A percentile compares a stretch with the other conserved stretches of the same genome.
These are phyloP conservation scores for Alopecurus myosuroides DNA, from an alignment of 176 grass and related monocot species.

Conservation along the genomic window DNA sequence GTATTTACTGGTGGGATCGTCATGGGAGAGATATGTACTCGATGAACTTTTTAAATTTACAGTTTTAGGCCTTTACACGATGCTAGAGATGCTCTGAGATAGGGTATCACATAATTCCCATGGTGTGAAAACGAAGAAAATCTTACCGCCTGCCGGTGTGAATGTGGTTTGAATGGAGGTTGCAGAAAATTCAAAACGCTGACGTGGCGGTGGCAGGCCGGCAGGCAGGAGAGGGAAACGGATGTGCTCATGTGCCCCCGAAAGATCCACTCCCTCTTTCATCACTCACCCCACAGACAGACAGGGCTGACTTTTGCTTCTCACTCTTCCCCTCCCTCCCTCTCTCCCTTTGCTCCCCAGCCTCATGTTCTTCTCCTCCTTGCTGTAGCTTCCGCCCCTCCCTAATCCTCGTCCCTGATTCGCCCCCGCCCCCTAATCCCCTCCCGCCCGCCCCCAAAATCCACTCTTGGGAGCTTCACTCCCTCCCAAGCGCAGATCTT, in stretches of 20 bases:
- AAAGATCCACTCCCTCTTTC: slow-evolving; percentile 24
- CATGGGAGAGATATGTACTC: no score
- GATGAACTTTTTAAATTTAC: no score
- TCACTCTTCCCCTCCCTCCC: not conserved
- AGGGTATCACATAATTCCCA: no score
- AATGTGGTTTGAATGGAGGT: no score
- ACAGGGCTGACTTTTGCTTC: slow-evolving; percentile 67
- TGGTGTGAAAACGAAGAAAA: not conserved
- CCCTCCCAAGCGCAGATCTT: not conserved
- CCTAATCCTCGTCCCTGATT: slow-evolving; percentile 34
- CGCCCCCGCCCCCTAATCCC: not conserved
- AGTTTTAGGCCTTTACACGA: no score
- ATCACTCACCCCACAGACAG: not conserved
- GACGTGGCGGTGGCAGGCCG: slow-evolving; percentile 3
- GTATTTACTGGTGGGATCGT: no score
- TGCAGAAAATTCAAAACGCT: not conserved
- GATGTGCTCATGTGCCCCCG: slow-evolving; percentile 22
- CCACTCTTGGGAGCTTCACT: not conserved
- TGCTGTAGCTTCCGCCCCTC: slow-evolving; percentile 43
- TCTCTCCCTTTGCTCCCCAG: slow-evolving; percentile 3
- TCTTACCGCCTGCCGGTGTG: not conserved
- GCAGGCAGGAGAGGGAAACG: slow-evolving; percentile 24
- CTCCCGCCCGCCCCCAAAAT: slow-evolving; percentile 1
- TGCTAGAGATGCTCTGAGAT: no score
- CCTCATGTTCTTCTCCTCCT: slow-evolving; percentile 29